These are phyloP conservation scores for Penicillium alfredii DNA, from an alignment of 495 filamentous ascomycete genomes.

Conservation along the genomic window DNA sequence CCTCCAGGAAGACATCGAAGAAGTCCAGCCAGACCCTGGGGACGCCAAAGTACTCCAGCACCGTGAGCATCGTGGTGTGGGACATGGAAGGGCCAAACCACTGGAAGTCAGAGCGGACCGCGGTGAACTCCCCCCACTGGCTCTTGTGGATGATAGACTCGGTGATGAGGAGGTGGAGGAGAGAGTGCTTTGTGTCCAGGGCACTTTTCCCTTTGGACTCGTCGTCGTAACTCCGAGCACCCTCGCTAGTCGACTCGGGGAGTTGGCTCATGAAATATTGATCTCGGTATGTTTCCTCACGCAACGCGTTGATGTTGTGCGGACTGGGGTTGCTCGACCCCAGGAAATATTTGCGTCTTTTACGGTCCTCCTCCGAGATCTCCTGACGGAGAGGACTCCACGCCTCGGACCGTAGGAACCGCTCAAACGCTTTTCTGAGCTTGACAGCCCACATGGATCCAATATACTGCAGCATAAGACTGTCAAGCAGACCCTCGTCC, in stretches of 20 bases:
- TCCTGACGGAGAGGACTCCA: slow-evolving; percentile 32
- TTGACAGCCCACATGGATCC: slow-evolving; percentile 55
- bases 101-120: slow-evolving; percentile 55
- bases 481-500: slow-evolving; percentile 63
- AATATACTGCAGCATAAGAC: slow-evolving; percentile 59
- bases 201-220: slow-evolving; percentile 31
- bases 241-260: slow-evolving; percentile 21
- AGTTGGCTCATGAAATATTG: slow-evolving; percentile 53
- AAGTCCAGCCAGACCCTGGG: slow-evolving; percentile 54
- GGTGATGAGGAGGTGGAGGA: slow-evolving; percentile 56
- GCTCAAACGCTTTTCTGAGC: slow-evolving; percentile 39
- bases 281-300: slow-evolving; percentile 35
- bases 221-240: slow-evolving; percentile 28
- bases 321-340: slow-evolving; percentile 13
- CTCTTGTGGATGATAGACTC: slow-evolving; percentile 55
- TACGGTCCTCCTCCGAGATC: slow-evolving; percentile 39
- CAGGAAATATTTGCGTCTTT: slow-evolving; percentile 46
- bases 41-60: slow-evolving; percentile 56
- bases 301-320: slow-evolving; percentile 27
- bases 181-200: slow-evolving; percentile 52
- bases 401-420: slow-evolving; percentile 27
- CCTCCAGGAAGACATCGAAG: slow-evolving; percentile 54
- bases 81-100: slow-evolving; percentile 57
- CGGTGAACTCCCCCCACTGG: slow-evolving; percentile 54
- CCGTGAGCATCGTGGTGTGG: slow-evolving; percentile 51